Percentiles rank a stretch among this genome's conserved stretches.
Evolutionary conservation across 257 asterid genomes (phyloP).

Genomic region (Datura wrightii): DNA sequence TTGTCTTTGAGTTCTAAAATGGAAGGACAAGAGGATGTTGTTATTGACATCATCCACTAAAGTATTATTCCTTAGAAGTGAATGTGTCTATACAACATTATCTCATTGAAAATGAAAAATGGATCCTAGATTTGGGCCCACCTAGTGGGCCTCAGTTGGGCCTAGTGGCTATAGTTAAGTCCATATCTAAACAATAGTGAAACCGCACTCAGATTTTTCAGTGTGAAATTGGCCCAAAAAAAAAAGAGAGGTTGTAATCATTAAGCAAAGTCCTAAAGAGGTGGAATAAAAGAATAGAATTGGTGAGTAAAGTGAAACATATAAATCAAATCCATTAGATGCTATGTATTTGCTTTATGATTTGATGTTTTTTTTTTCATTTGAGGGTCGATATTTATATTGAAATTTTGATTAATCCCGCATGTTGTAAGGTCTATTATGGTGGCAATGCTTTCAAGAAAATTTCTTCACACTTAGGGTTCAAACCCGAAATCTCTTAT

Average conservation of each 20-base stretch:
- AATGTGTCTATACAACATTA: not conserved
- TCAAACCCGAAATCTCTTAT: no score
- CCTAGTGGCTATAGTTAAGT: slow-evolving; percentile 7
- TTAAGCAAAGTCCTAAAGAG: not conserved
- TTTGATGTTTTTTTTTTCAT: no score
- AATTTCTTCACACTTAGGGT: no score
- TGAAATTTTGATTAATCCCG: no score
- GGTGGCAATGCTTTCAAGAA: no score
- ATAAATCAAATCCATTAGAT: not conserved
- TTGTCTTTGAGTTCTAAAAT: not conserved
- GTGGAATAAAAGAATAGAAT: slow-evolving; percentile 23
- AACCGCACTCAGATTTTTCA: not conserved
- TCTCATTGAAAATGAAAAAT: slow-evolving; percentile 7
- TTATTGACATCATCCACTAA: slow-evolving; percentile 17
- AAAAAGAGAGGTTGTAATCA: not conserved
- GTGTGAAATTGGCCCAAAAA: not conserved
- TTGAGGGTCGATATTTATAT: no score
- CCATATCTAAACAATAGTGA: not conserved
- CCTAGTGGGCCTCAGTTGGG: not conserved
- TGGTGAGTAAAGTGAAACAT: slow-evolving; percentile 26
- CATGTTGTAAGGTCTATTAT: no score
- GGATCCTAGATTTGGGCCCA: slow-evolving; percentile 12
- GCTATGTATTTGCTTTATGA: not conserved
- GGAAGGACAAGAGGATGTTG: not conserved
- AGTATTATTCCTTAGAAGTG: not conserved